Percentiles rank a stretch among this genome's conserved stretches.
phyloP scores from a whole-genome alignment of 805 yeast species.

The Starmerella lactis-condensi region DNA sequence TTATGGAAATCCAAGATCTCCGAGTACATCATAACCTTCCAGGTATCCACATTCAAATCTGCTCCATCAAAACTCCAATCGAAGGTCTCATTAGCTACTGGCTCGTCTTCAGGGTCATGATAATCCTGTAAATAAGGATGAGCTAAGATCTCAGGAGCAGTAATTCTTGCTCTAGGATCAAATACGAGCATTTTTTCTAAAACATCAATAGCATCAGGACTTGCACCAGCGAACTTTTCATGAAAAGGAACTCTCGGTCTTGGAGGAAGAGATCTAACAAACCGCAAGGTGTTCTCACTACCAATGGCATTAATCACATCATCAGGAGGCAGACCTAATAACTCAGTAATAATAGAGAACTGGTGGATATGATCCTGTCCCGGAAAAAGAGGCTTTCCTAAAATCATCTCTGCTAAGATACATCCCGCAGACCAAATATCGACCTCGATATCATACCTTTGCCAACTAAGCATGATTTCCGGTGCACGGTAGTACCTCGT shows the following conservation, averaged over 20 bases:
- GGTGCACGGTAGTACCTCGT: conserved; percentile 95
- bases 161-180: conserved; percentile 84
- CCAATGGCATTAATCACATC: conserved; percentile 94
- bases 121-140: conserved; percentile 89
- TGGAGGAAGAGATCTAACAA: conserved; percentile 83
- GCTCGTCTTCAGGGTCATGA: conserved; percentile 96
- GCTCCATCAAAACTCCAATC: conserved; percentile 99
- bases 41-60: conserved; percentile 89
- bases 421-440: conserved; percentile 98
- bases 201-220: conserved; percentile 59
- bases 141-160: conserved; percentile 74
- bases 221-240: conserved; percentile 56
- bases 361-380: conserved; percentile 98
- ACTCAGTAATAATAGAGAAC: conserved; percentile 87
- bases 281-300: conserved; percentile 82
- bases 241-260: conserved; percentile 79
- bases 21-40: conserved; percentile 98
- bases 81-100: conserved; percentile 75
- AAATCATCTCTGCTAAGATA: conserved; percentile 92
- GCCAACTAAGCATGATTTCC: conserved; percentile 97
- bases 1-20: conserved; percentile 93
- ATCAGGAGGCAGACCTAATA: conserved; percentile 87
- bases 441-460: conserved; percentile 87
- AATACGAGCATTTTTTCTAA: conserved; percentile 80
- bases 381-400: conserved; percentile 91